Conservation (phyloP, 805 yeast genomes). For the Wickerhamomyces sydowiorum region DNA sequence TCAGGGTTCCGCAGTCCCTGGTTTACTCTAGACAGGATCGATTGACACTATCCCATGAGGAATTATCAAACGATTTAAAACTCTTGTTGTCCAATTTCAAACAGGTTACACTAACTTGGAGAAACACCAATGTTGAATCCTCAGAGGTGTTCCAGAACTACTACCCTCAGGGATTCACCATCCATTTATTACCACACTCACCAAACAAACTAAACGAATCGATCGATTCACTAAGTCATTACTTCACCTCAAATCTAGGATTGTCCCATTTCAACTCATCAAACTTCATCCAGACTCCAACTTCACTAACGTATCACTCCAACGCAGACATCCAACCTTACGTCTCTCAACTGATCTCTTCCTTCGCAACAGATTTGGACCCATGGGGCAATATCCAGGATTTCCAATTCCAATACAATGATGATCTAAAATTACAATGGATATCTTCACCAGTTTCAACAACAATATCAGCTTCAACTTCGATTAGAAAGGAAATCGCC, state of each 20-base stretch:
- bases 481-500: constrained; percentile 19
- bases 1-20: background rate
- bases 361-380: constrained; percentile 6
- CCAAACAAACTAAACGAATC: background rate
- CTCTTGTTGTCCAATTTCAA: background rate
- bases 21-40: background rate
- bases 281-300: background rate
- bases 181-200: background rate
- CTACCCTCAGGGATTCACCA: background rate
- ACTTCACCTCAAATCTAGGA: background rate
- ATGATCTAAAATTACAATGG: constrained; percentile 12
- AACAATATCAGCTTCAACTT: constrained; percentile 5
- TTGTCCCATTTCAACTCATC: background rate
- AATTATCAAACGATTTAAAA: background rate
- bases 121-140: background rate
- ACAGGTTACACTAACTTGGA: background rate
- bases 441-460: constrained; percentile 14
- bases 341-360: too few species aligned
- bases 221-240: background rate
- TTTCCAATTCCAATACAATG: constrained; percentile 12
- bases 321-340: too few species aligned
- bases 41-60: background rate
- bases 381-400: constrained; percentile 1
- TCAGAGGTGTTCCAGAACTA: background rate
- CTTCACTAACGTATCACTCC: background rate